Conservation (phyloP, 441 rosid genomes). For the Jatropha podagrica region DNA sequence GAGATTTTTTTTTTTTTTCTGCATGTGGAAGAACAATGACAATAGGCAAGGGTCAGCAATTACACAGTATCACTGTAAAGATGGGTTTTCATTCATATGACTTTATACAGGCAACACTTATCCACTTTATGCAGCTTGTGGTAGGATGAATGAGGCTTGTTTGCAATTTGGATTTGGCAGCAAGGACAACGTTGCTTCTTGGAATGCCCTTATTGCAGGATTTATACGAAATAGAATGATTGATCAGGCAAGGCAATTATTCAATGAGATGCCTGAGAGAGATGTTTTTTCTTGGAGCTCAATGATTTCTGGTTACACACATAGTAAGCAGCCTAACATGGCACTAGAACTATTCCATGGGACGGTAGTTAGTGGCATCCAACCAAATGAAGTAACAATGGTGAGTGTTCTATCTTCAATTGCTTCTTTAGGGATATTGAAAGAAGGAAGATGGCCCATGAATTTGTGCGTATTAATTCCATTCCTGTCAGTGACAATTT, state of each 20-base stretch:
- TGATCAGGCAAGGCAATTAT: slow-evolving; percentile 54
- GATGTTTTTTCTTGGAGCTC: slow-evolving; percentile 84
- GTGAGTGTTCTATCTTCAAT: slow-evolving; percentile 69
- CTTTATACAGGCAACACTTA: slow-evolving; percentile 17
- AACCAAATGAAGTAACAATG: slow-evolving; percentile 78
- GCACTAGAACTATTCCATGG: slow-evolving; percentile 56
- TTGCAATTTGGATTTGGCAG: slow-evolving; percentile 55
- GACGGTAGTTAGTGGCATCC: slow-evolving; percentile 53
- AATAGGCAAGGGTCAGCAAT: slow-evolving; percentile 50
- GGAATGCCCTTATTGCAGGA: slow-evolving; percentile 71
- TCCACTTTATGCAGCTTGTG: slow-evolving; percentile 32
- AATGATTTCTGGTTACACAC: slow-evolving; percentile 74
- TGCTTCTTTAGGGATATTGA: slow-evolving; percentile 52
- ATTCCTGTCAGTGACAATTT: slow-evolving; percentile 57
- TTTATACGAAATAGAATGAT: slow-evolving; percentile 57
- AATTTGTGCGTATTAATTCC: slow-evolving; percentile 42
- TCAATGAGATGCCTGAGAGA: slow-evolving; percentile 56
- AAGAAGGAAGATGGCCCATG: slow-evolving; percentile 63
- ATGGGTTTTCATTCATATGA: slow-evolving; percentile 55
- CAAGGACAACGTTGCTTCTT: slow-evolving; percentile 54
- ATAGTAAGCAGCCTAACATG: slow-evolving; percentile 45
- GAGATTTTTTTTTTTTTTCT: slow-evolving; percentile 28
- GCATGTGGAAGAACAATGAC: slow-evolving; percentile 53
- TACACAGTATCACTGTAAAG: slow-evolving; percentile 52
- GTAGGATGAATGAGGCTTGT: slow-evolving; percentile 39